Percentiles rank a stretch among this genome's conserved stretches.
These are phyloP conservation scores for Wallacemonas collosoma DNA, from an alignment of 208 protist species.

Conservation along the genomic window DNA sequence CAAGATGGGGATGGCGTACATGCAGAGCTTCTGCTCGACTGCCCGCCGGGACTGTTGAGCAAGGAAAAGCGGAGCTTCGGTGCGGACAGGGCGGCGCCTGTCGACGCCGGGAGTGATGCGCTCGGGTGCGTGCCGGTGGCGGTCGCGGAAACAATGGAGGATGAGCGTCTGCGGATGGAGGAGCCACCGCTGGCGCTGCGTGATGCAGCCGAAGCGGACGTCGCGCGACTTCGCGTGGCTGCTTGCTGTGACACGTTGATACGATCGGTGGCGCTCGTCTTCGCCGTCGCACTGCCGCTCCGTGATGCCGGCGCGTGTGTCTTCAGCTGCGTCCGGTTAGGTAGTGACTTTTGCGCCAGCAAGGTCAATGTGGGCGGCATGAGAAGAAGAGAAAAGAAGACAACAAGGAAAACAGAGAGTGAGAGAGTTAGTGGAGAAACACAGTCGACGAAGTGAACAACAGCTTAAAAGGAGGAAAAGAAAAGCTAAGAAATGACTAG, in stretches of 20 bases:
- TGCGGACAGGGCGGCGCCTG: background rate
- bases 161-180: background rate
- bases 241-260: background rate
- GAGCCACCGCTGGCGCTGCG: constrained; percentile 3
- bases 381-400: constrained; percentile 17
- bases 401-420: constrained; percentile 18
- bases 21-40: too few relatives aligned
- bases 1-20: background rate
- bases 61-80: constrained; percentile 9
- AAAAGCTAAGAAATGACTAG: background rate
- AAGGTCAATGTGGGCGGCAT: background rate
- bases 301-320: background rate
- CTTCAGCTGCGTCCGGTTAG: background rate
- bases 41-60: background rate
- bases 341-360: background rate
- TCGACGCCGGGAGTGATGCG: too few relatives aligned
- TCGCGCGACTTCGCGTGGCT: background rate
- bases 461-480: background rate
- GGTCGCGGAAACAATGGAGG: background rate
- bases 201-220: background rate
- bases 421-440: background rate
- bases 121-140: background rate
- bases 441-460: background rate
- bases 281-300: background rate
- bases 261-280: background rate